Conservation (phyloP, 768 basidiomycete genomes). For the Rhizopogon rudus region DNA sequence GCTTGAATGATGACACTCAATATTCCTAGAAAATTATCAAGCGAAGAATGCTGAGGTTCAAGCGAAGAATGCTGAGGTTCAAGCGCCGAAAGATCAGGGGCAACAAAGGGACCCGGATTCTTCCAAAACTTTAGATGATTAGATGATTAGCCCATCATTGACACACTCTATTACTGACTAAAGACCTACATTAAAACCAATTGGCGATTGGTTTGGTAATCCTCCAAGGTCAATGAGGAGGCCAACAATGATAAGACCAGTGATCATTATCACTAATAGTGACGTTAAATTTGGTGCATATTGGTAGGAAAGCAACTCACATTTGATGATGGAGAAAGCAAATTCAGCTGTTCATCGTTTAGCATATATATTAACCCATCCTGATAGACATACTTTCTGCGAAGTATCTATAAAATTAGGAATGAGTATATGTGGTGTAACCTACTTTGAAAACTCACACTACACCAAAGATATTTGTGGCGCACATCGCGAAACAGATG, state of each 20-base stretch:
- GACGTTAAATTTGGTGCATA: no score
- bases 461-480: no score
- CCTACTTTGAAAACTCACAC: no score
- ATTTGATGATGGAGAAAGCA: no score
- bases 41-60: slow-evolving; percentile 1
- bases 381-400: no score
- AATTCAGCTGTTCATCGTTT: no score
- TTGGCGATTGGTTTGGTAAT: slow-evolving; percentile 34
- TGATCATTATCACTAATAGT: neutral
- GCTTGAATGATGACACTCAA: slow-evolving; percentile 52
- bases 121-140: slow-evolving; percentile 34
- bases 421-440: no score
- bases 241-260: no score
- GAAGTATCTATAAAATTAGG: slow-evolving; percentile 1
- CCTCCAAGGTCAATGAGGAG: slow-evolving; percentile 65
- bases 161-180: no score
- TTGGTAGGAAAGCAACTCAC: no score
- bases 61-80: neutral
- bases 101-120: slow-evolving; percentile 44
- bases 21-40: slow-evolving; percentile 20
- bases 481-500: no score
- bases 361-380: no score
- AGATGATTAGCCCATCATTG: neutral
- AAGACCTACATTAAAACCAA: slow-evolving; percentile 57
- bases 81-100: neutral